A percentile compares a stretch with the other conserved stretches of the same genome.
These are phyloP conservation scores for Nepenthes gracilis DNA, from an alignment of 148 eudicot species.

Conservation along the genomic window DNA sequence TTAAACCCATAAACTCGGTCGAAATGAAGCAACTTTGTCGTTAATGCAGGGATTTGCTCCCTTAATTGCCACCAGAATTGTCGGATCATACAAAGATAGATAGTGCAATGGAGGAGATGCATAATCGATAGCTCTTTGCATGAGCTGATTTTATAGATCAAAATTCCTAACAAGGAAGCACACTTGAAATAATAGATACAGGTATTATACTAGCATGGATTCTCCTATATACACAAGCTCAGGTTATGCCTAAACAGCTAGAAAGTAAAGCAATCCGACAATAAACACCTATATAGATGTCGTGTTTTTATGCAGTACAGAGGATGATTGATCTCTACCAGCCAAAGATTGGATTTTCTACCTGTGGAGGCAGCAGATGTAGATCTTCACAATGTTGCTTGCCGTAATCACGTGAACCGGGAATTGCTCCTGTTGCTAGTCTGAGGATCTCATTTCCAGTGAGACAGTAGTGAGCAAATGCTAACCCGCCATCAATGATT, in stretches of 20 bases:
- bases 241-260: not conserved
- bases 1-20: too few species aligned
- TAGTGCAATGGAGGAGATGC: too few species aligned
- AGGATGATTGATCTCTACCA: slow-evolving; percentile 37
- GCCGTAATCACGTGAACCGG: slow-evolving; percentile 60
- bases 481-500: slow-evolving; percentile 84
- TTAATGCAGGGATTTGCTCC: too few species aligned
- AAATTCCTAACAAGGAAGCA: not conserved
- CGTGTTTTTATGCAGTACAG: not conserved
- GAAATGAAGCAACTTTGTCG: too few species aligned
- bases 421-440: slow-evolving; percentile 81
- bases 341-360: slow-evolving; percentile 73
- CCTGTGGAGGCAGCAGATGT: slow-evolving; percentile 81
- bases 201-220: not conserved
- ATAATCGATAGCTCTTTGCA: too few species aligned
- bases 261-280: not conserved
- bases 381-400: slow-evolving; percentile 71
- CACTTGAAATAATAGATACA: not conserved
- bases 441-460: slow-evolving; percentile 80
- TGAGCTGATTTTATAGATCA: not conserved
- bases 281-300: too few species aligned
- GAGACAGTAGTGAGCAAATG: slow-evolving; percentile 75
- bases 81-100: too few species aligned
- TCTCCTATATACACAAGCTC: not conserved
- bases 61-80: too few species aligned